Percentiles rank a stretch among this genome's conserved stretches.
Evolutionary conservation across 345 rosid species (phyloP).

Genomic region (Populus deltoides): DNA sequence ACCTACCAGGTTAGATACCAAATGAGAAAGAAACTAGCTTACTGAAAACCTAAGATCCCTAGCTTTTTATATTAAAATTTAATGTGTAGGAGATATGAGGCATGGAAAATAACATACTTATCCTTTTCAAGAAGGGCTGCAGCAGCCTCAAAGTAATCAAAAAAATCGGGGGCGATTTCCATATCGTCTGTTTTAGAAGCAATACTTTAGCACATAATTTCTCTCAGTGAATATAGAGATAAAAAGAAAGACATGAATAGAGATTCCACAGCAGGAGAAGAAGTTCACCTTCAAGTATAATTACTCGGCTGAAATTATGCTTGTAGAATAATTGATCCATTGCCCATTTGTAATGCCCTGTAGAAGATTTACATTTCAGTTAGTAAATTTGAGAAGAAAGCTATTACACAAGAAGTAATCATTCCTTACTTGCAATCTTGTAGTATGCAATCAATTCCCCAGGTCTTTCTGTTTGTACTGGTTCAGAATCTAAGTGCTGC

Average conservation of each 20-base stretch:
- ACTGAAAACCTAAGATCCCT: neutral
- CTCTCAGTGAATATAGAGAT: conserved; percentile 1
- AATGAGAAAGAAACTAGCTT: conserved; percentile 3
- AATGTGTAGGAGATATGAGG: conserved; percentile 9
- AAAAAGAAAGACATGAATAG: neutral
- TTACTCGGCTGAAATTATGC: conserved; percentile 73
- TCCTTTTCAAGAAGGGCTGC: conserved; percentile 88
- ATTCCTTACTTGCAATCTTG: conserved; percentile 76
- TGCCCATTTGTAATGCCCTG: conserved; percentile 97
- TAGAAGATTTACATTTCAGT: conserved; percentile 14
- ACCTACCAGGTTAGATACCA: conserved; percentile 41
- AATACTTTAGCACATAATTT: conserved; percentile 7
- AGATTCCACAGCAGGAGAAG: neutral
- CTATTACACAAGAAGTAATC: conserved; percentile 14
- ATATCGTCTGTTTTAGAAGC: conserved; percentile 79
- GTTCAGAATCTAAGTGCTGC: conserved; percentile 81
- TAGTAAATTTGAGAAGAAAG: conserved; percentile 18
- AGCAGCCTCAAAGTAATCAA: conserved; percentile 93
- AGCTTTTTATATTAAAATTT: neutral
- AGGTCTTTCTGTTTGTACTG: conserved; percentile 78
- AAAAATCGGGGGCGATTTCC: conserved; percentile 97
- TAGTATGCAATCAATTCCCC: conserved; percentile 92
- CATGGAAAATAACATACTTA: conserved; percentile 48
- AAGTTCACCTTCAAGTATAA: conserved; percentile 85
- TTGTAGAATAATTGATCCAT: conserved; percentile 81